Base-by-base conservation (phyloP, 805 yeast genomes). In the Hanseniaspora clermontiae region DNA sequence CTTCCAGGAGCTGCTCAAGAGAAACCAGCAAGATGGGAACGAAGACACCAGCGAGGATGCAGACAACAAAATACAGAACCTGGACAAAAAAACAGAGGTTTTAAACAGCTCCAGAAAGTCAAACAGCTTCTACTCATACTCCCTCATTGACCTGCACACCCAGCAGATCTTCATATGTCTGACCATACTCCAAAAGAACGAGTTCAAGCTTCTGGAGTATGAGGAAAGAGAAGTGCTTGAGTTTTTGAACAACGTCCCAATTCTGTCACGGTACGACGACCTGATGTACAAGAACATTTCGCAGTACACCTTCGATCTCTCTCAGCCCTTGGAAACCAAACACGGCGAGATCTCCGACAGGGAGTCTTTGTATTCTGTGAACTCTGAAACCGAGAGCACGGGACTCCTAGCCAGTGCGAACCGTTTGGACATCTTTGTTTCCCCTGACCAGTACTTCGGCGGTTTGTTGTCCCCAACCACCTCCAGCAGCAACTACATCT, bases 181-280 rank as follows among this genome's bases (percentile, higher is more conserved):
- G 49, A 87, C 96, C 0, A 78, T 90, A 42, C 72, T 90, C 61
- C 87, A 87, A 68, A 82, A 91, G 52, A 83, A 84, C 67, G 90
- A 85, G 62, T 80, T 80, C 61, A 80, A 84, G 42, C 74, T 90
- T 55, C 76, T 87, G 60, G 97, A 90, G 66, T 81, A 89, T 60
- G 97, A 90, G 64, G 95, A 87, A 66, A 82, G 86, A 60, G 97
- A 90, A 69, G 87, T 88, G 47, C 75, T 89, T 40, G 95, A 89
- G 65, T 81, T 81, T 61, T 74, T 90, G 59, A 79, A 80, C 59
- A 77, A 82, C 54, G 65, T 71, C 2, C 72, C 72, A 1, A 60
- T 68, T 57, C 55, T 68, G 5, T 66, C 70, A 1, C 66, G 66
- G 46, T 58, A 69, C 10, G 71, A 68, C 57, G 68, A 69, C 57